Conservation (phyloP, 2,329 filamentous ascomycete species). For the Drechslerella coelobrocha region DNA sequence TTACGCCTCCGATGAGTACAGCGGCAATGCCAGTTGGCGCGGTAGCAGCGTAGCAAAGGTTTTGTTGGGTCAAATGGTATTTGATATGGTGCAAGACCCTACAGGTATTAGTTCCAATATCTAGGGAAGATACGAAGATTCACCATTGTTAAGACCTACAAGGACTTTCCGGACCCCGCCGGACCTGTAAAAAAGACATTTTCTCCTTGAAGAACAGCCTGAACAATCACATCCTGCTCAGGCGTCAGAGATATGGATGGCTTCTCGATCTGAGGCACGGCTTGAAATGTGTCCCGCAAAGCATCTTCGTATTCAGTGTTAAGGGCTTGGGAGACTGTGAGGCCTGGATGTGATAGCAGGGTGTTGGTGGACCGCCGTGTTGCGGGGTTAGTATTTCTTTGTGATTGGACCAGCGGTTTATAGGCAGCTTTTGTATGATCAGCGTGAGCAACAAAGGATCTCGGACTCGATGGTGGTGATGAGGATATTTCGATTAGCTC, state of each 20-base stretch:
- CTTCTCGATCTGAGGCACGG: slow-evolving; percentile 3
- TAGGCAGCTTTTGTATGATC: slow-evolving; percentile 1
- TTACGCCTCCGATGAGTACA: slow-evolving; percentile 65
- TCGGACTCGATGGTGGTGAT: slow-evolving; percentile 7
- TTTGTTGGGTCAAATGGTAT: slow-evolving; percentile 19
- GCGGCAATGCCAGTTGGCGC: slow-evolving; percentile 69
- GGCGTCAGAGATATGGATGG: slow-evolving; percentile 57
- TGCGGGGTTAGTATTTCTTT: background rate
- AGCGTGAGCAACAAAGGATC: slow-evolving; percentile 1
- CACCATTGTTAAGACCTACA: slow-evolving; percentile 50
- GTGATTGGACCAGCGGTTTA: background rate
- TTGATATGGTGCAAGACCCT: slow-evolving; percentile 37
- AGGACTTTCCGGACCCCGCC: slow-evolving; percentile 68
- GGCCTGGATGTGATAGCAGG: background rate
- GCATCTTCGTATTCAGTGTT: background rate
- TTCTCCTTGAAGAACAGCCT: slow-evolving; percentile 62
- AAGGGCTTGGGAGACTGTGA: background rate
- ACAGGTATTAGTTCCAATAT: background rate
- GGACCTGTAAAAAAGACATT: slow-evolving; percentile 72
- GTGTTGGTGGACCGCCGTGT: background rate
- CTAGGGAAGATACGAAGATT: background rate
- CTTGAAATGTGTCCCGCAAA: background rate
- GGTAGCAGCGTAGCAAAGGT: slow-evolving; percentile 61
- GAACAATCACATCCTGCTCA: slow-evolving; percentile 63
- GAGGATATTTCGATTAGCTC: slow-evolving; percentile 2